Evolutionary conservation across 176 grass and related monocot species (phyloP).

Genomic region (Juncus effusus): DNA sequence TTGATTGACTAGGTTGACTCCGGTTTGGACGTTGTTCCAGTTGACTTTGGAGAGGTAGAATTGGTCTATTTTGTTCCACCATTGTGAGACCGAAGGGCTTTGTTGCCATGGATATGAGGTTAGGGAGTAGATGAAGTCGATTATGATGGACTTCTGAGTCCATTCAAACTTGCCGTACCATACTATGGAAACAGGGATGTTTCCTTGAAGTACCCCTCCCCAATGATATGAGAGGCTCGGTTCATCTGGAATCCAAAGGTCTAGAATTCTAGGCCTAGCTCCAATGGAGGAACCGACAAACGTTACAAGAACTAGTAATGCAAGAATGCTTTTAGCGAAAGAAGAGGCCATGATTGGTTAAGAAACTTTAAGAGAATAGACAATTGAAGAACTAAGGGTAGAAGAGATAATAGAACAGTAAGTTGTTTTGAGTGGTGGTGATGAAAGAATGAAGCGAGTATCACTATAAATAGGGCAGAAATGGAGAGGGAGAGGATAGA

Average conservation of each 20-base stretch:
- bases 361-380: background rate
- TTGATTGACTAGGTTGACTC: conserved; percentile 22
- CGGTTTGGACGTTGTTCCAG: conserved; percentile 5
- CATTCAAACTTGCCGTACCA: conserved; percentile 40
- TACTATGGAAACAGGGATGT: conserved; percentile 28
- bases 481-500: too few species aligned
- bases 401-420: background rate
- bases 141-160: conserved; percentile 27
- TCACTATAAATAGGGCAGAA: conserved; percentile 3
- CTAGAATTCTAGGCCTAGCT: conserved; percentile 35
- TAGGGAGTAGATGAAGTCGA: conserved; percentile 37
- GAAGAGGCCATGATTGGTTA: conserved; percentile 35
- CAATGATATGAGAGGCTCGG: conserved; percentile 29
- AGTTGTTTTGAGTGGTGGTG: conserved; percentile 9
- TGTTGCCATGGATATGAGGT: background rate
- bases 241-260: conserved; percentile 37
- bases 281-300: conserved; percentile 24
- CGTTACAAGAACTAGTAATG: conserved; percentile 24
- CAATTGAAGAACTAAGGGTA: background rate
- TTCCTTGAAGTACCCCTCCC: conserved; percentile 29
- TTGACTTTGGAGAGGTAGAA: conserved; percentile 33
- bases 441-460: conserved; percentile 7
- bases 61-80: conserved; percentile 37
- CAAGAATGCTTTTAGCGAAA: conserved; percentile 13
- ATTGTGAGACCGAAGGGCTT: conserved; percentile 37